Conservation (phyloP, 2,329 filamentous ascomycete genomes). For the Cercospora sp. region DNA sequence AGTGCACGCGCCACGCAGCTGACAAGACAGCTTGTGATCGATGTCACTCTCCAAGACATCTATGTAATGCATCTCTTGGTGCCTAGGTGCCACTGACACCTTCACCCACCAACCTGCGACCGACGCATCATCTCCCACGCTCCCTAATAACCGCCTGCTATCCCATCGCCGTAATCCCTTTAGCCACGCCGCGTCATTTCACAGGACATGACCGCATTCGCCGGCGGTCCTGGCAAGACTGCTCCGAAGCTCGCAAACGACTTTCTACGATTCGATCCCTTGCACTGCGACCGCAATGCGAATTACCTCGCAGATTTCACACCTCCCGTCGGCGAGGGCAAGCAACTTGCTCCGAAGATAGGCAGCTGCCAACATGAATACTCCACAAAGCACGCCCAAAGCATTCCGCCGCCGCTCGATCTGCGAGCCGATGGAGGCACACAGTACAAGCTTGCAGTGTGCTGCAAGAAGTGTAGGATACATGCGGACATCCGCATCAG, state of each 20-base stretch:
- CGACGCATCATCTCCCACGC: not conserved
- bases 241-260: constrained; percentile 54
- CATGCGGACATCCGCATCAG: constrained; percentile 61
- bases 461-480: constrained; percentile 62
- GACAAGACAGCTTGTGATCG: constrained; percentile 7
- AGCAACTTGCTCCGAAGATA: constrained; percentile 38
- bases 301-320: constrained; percentile 58
- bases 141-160: not conserved
- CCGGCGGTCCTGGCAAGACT: constrained; percentile 46
- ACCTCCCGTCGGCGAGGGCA: constrained; percentile 50
- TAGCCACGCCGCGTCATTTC: constrained; percentile 3
- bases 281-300: constrained; percentile 40
- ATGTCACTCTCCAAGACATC: not conserved
- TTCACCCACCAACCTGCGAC: not conserved
- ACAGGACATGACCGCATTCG: constrained; percentile 20
- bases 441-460: constrained; percentile 58
- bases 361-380: constrained; percentile 61
- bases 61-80: constrained; percentile 11
- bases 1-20: constrained; percentile 1
- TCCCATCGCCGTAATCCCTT: not conserved
- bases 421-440: constrained; percentile 42
- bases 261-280: constrained; percentile 54
- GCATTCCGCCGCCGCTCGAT: constrained; percentile 48
- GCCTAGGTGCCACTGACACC: constrained; percentile 8
- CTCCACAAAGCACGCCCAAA: constrained; percentile 58